Evolutionary conservation across 2,329 filamentous ascomycete species (phyloP), one percentile per base, ranked within the genome.

Genomic region (Graphiopsis chlorocephala): DNA sequence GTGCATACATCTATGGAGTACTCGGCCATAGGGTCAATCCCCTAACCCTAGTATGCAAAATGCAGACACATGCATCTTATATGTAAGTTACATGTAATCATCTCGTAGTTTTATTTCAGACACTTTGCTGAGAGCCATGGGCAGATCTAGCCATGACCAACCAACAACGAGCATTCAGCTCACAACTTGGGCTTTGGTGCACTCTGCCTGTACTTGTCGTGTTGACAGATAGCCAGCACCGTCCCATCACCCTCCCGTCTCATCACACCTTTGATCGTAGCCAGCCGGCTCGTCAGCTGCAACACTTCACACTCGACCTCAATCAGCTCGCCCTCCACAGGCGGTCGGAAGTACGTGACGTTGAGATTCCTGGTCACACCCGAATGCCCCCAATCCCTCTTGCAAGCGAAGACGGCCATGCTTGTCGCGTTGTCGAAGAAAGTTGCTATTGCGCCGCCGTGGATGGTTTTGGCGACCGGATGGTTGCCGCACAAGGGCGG

Each of bases 381-480:
- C 2, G 75, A 79, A n/a, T 74, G 72, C 7, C 61, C 61, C 80
- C 80, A 83, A 57, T 78, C 78, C 8, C 69, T 69, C 1, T 74
- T 75, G 20, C 71, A 69, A 3, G 74, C 71, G 6, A 66, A 69
- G 17, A 80, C 72, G 6, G 79, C 74, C 8, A 79, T 72, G 7
- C 77, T 79, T 1, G 81, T 83, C 63, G 80, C 78, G 74, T 86
- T 82, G 69, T 88, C 85, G 65, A 85, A 84, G 50, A 86, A 82
- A 5, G 84, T 74, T 0, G 82, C 80, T 2, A 83, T 82, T 2
- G 82, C 83, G 7, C 83, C 84, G 23, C 70, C 69, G 56, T 72
- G 70, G 11, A 66, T 69, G 14, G 66, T 67, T 42, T 65, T 63
- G 5, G 35, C 63, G 68, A 55, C 4, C 1, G 38, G 48, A 29